These are phyloP conservation scores for Termitomyces sp. DNA, from an alignment of 1,284 basidiomycete genomes.

Conservation along the genomic window DNA sequence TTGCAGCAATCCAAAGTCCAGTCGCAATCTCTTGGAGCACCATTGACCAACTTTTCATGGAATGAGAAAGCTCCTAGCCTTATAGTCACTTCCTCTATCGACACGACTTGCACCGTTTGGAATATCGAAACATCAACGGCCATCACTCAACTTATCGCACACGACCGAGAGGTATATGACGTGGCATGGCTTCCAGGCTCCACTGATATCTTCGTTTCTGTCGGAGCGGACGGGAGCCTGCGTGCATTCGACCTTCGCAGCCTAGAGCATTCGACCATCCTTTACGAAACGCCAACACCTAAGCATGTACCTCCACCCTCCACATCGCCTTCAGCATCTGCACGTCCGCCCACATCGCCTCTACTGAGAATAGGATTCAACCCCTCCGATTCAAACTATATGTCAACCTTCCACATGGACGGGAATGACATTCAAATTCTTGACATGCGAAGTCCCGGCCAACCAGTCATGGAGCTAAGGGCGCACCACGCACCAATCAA, in stretches of 20 bases:
- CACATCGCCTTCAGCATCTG: slow-evolving; percentile 50
- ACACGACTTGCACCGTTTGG: slow-evolving; percentile 95
- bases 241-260: slow-evolving; percentile 96
- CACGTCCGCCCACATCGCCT: slow-evolving; percentile 73
- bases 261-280: slow-evolving; percentile 96
- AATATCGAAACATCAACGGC: slow-evolving; percentile 96
- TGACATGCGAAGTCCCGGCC: slow-evolving; percentile 91
- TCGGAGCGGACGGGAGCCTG: slow-evolving; percentile 94
- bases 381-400: slow-evolving; percentile 82
- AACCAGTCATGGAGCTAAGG: slow-evolving; percentile 86
- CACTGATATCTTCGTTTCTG: slow-evolving; percentile 96
- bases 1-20: slow-evolving; percentile 84
- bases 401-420: slow-evolving; percentile 93
- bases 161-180: slow-evolving; percentile 97
- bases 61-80: slow-evolving; percentile 84
- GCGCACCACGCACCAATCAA: slow-evolving; percentile 77
- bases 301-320: slow-evolving; percentile 59
- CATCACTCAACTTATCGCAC: slow-evolving; percentile 95
- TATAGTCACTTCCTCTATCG: slow-evolving; percentile 94
- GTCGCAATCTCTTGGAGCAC: slow-evolving; percentile 77
- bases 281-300: slow-evolving; percentile 90
- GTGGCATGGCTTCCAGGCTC: slow-evolving; percentile 99
- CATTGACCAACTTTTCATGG: slow-evolving; percentile 94
- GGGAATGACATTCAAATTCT: slow-evolving; percentile 83
- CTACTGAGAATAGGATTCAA: slow-evolving; percentile 84